These are phyloP conservation scores for Cucurbita ficifolia DNA, from an alignment of 306 rosid species.

Conservation along the genomic window DNA sequence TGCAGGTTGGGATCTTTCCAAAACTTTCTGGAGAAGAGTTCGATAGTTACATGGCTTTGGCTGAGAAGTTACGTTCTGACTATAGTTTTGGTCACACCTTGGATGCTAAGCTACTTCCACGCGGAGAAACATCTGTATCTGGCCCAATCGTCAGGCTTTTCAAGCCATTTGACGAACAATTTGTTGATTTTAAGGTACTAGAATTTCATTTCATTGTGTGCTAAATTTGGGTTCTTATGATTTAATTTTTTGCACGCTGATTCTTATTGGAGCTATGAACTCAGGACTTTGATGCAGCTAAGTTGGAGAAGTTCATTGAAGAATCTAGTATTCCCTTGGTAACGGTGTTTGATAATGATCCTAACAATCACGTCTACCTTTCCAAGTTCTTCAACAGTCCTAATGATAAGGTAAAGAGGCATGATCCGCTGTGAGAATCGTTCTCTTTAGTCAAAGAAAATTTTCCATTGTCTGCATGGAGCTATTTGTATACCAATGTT, in stretches of 20 bases:
- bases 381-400: slow-evolving; percentile 44
- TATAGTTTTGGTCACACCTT: slow-evolving; percentile 71
- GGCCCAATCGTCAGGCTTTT: slow-evolving; percentile 69
- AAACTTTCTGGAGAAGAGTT: slow-evolving; percentile 73
- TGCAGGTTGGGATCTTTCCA: slow-evolving; percentile 74
- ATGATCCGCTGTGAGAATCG: background rate
- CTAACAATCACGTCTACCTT: slow-evolving; percentile 52
- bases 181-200: slow-evolving; percentile 65
- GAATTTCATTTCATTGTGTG: background rate
- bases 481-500: background rate
- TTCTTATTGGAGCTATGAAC: slow-evolving; percentile 4
- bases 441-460: background rate
- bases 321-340: slow-evolving; percentile 44
- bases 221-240: background rate
- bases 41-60: slow-evolving; percentile 35
- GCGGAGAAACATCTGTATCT: slow-evolving; percentile 61
- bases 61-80: slow-evolving; percentile 79
- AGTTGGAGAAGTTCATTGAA: slow-evolving; percentile 61
- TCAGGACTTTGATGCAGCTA: slow-evolving; percentile 61
- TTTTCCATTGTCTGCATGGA: background rate
- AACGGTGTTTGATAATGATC: slow-evolving; percentile 57
- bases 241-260: background rate
- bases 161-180: slow-evolving; percentile 89
- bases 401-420: slow-evolving; percentile 44
- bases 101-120: slow-evolving; percentile 79